phyloP scores from a whole-genome alignment of 805 yeast genomes.

The Kluyveromyces lactis region DNA sequence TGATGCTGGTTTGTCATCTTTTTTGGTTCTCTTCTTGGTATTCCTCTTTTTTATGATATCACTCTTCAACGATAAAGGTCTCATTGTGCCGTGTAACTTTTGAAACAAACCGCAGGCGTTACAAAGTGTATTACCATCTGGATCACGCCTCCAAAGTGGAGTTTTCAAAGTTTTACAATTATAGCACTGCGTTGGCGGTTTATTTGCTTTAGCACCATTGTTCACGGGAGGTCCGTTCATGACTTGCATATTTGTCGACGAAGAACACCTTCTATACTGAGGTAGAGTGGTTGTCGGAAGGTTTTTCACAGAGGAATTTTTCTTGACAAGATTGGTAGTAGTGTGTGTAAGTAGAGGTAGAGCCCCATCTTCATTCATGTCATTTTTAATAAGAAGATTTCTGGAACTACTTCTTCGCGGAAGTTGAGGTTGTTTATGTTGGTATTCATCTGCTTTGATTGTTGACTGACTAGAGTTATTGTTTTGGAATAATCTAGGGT shows the following conservation, averaged over 20 bases:
- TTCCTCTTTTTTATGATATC: conserved; percentile 83
- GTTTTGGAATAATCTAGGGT: neutral
- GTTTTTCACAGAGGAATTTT: conserved; percentile 21
- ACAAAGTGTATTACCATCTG: conserved; percentile 87
- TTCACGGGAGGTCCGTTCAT: conserved; percentile 9
- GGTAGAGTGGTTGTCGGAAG: conserved; percentile 23
- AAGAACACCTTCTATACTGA: conserved; percentile 18
- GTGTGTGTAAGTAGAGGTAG: conserved; percentile 13
- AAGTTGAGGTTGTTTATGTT: neutral
- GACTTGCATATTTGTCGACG: neutral
- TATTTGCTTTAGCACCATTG: conserved; percentile 16
- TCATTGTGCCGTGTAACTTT: conserved; percentile 88
- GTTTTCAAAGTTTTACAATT: conserved; percentile 91
- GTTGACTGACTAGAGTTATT: neutral
- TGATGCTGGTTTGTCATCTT: conserved; percentile 11
- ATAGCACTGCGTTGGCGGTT: conserved; percentile 48
- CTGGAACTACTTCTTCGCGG: neutral
- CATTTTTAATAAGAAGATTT: conserved; percentile 3
- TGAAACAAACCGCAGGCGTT: conserved; percentile 94
- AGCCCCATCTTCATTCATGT: conserved; percentile 14
- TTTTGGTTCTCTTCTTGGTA: conserved; percentile 48
- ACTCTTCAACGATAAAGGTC: conserved; percentile 85
- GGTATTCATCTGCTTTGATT: neutral
- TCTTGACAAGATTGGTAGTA: conserved; percentile 22
- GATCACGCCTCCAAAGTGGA: conserved; percentile 91